Evolutionary conservation across 495 filamentous ascomycete genomes (phyloP).

Genomic region (Penicillium macrosclerotiorum): DNA sequence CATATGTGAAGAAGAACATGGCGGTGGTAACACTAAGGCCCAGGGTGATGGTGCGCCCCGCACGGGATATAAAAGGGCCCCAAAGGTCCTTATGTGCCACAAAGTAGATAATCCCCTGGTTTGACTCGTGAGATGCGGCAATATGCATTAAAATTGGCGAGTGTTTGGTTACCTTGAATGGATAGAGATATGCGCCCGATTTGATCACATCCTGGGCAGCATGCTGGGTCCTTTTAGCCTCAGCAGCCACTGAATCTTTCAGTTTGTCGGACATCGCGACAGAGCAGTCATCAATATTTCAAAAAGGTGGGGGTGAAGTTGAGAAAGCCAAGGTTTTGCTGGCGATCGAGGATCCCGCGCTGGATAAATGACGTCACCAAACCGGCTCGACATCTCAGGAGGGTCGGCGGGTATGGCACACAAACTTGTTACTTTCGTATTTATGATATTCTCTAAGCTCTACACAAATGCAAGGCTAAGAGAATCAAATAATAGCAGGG

Average conservation of each 20-base stretch:
- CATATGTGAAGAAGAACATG: slow-evolving; percentile 88
- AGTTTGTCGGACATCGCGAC: slow-evolving; percentile 42
- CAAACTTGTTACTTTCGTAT: too few species aligned
- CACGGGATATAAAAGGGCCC: slow-evolving; percentile 66
- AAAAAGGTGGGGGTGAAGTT: too few species aligned
- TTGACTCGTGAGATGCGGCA: background rate
- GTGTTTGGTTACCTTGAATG: slow-evolving; percentile 61
- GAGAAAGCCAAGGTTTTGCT: too few species aligned
- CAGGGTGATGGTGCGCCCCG: slow-evolving; percentile 67
- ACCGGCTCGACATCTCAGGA: too few species aligned
- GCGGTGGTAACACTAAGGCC: slow-evolving; percentile 67
- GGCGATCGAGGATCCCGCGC: too few species aligned
- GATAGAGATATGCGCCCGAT: slow-evolving; percentile 82
- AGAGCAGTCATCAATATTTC: too few species aligned
- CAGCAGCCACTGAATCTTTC: slow-evolving; percentile 40
- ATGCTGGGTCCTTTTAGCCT: slow-evolving; percentile 36
- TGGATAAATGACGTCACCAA: too few species aligned
- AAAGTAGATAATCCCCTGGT: slow-evolving; percentile 77
- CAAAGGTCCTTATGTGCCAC: slow-evolving; percentile 43
- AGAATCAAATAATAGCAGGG: too few species aligned
- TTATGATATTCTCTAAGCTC: too few species aligned
- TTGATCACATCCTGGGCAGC: slow-evolving; percentile 61
- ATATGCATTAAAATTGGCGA: slow-evolving; percentile 6
- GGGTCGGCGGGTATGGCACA: too few species aligned
- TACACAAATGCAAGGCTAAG: too few species aligned